Base-by-base conservation (phyloP, 768 basidiomycete species). In the Lyophyllum decastes region DNA sequence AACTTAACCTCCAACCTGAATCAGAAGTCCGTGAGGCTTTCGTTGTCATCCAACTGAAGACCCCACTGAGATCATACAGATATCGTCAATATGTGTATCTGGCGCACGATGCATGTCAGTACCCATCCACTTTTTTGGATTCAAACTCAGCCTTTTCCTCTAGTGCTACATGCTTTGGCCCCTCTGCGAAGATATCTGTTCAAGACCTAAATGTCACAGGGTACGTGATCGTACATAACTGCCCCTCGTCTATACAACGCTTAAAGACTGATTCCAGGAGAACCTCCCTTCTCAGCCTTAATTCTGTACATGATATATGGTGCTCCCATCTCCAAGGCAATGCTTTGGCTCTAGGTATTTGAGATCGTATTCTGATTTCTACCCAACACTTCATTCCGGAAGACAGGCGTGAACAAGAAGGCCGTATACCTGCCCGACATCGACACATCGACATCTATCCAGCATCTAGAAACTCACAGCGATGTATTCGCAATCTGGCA, bases 401-500 rank as follows among this genome's bases (percentile, higher is more conserved):
- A 47, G 6, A 17, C 54, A 89, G 89, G 88, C 34, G 80, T 81
- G 10, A 78, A 77, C 60, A 73, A 74, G 47, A 78, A 77, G 44
- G 87, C 81, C 0, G 72, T 86, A 0, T 73, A 82, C 47, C 65
- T 90, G 2, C 66, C 75, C 3, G 83, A 88, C 54, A 74, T 88
- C 45, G 79, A 82, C 33, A 55, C 63, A 2, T 63, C 73, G 27
- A 57, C 61, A 1, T 69, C 71, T 14, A 64, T 79, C 2, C 71
- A 73, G 52, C 63, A 70, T 57, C 66, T 90, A 10, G 69, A 76
- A 25, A 88, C 87, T 2, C 61, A 75, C 19, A 88, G 87, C 52
- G 88, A 89, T 63, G 84, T 89, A 0, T 83, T 90, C 60, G 70
- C 87, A 2, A 70, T 89, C n/a, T 67, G 75, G 47, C 85, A 85